Evolutionary conservation across 768 basidiomycete genomes (phyloP).

Genomic region (Termitomyces bulborhizus): DNA sequence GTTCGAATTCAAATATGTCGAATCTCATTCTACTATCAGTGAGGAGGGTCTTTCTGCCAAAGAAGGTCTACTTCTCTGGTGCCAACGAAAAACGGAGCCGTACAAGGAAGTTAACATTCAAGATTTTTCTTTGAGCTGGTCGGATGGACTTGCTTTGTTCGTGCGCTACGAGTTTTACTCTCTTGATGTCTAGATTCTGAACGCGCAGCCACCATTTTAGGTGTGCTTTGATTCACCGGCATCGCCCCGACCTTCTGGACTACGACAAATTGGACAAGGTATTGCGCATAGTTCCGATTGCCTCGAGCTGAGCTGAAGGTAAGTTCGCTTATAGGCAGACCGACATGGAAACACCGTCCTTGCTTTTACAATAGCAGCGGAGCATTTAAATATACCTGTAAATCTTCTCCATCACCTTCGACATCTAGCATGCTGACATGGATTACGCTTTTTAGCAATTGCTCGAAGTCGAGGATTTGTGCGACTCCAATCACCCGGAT

Average conservation of each 20-base stretch:
- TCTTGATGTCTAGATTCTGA: conserved; percentile 2
- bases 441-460: conserved; percentile 56
- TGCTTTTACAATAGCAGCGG: conserved; percentile 84
- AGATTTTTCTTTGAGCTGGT: conserved; percentile 91
- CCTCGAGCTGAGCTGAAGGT: conserved; percentile 3
- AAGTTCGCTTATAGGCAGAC: conserved; percentile 45
- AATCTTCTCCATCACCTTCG: conserved; percentile 19
- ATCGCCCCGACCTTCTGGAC: conserved; percentile 93
- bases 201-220: conserved; percentile 31
- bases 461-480: conserved; percentile 93
- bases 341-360: conserved; percentile 78
- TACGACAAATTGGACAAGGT: conserved; percentile 85
- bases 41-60: conserved; percentile 99
- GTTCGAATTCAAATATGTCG: neutral
- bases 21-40: conserved; percentile 34
- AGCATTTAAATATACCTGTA: conserved; percentile 88
- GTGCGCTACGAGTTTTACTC: conserved; percentile 24
- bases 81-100: conserved; percentile 89
- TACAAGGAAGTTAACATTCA: conserved; percentile 92
- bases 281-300: conserved; percentile 1
- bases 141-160: conserved; percentile 91
- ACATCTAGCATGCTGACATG: neutral
- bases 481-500: conserved; percentile 82
- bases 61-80: conserved; percentile 96
- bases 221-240: conserved; percentile 95